Conservation (phyloP, 148 eudicot species). For the Arctostaphylos glauca region DNA sequence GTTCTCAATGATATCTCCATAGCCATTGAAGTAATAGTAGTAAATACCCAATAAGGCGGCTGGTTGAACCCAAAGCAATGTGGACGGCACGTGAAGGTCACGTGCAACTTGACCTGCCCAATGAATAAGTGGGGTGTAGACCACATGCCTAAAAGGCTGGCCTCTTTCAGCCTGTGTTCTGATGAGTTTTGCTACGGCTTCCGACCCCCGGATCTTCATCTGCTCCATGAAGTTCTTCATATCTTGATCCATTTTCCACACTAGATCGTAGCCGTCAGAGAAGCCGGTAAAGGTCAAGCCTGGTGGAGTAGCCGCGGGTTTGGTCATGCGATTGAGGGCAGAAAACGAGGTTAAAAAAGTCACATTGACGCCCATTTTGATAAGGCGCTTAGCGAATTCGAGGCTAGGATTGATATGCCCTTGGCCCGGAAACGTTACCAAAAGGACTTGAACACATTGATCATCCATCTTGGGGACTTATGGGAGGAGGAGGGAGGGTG, state of each 20-base stretch:
- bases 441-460: conserved; percentile 28
- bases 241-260: not conserved
- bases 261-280: conserved; percentile 39
- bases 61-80: conserved; percentile 37
- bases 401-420: conserved; percentile 58
- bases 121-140: conserved; percentile 35
- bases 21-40: conserved; percentile 32
- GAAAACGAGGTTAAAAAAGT: conserved; percentile 39
- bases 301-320: not conserved
- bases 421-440: conserved; percentile 37
- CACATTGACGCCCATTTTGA: conserved; percentile 25
- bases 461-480: not conserved
- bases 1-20: conserved; percentile 8
- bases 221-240: conserved; percentile 14
- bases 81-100: conserved; percentile 32
- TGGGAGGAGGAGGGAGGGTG: not conserved
- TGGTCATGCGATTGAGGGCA: conserved; percentile 19
- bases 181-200: conserved; percentile 25
- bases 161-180: conserved; percentile 15
- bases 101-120: conserved; percentile 53
- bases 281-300: conserved; percentile 13
- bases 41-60: conserved; percentile 39
- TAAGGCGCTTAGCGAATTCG: conserved; percentile 48
- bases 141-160: conserved; percentile 32
- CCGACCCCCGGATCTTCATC: conserved; percentile 19